Base-by-base conservation (phyloP, 164 flowering plant species). In the Aristolochia contorta region DNA sequence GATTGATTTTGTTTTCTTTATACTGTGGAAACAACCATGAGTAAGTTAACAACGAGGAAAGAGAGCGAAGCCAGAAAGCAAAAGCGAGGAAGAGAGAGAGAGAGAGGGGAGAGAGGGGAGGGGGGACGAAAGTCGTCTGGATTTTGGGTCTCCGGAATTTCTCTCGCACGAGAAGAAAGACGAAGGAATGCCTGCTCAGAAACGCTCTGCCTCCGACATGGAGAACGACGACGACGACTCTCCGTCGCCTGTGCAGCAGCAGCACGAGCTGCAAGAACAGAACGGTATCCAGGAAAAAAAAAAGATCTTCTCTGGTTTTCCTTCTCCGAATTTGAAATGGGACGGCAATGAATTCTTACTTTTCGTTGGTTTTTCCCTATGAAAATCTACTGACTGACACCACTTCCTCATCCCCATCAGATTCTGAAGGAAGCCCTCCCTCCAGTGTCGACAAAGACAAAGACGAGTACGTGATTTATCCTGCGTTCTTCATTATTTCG, bases 161-260 rank as follows among this genome's bases (percentile, higher is more conserved):
- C 43, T 37, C 43, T 37, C 43, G 43, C 43, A 37, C 43, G 54
- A 45, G 49, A 15, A 46, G 52, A 15, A 14, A 59, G 45, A 49
- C 15, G 18, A 7, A 41, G 45, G 16, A 53, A 62, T 62, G 65
- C 58, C 65, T 23, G 65, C 65, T 16, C 65, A 62, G 50, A 62
- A 62, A 58, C 65, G 65, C 21, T 43, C 58, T 18, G 41, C 58
- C 58, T 16, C 18, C 58, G 58, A 56, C 45, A 56, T 27, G 41
- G 43, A 16, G 41, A n/a, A 30, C 41, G 58, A 33, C 21, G 58
- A 56, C 19, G 45, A 47, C 22, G 43, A 18, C 49, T 47, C 54
- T 25, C 41, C 37, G 15, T 27, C 62, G 16, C 21, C 41, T 13
- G 54, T 16, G 20, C 62, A 47, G 12, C 53, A 59, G 2, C 32